Evolutionary conservation across 1,284 basidiomycete genomes (phyloP).

Genomic region (Microstroma glucosiphilum): DNA sequence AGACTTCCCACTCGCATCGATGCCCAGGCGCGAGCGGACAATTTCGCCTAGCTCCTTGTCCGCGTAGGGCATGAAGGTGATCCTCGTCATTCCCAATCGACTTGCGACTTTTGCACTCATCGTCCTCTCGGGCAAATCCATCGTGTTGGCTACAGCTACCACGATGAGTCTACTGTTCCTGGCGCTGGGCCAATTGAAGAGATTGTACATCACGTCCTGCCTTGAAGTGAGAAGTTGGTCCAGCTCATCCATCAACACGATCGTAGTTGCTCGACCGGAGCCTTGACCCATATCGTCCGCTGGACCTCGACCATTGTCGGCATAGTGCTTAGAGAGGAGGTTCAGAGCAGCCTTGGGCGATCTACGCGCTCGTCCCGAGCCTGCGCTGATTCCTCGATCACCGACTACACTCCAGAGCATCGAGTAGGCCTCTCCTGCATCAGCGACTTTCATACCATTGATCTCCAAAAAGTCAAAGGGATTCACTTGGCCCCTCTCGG

Average conservation of each 20-base stretch:
- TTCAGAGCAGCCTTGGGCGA: conserved; percentile 36
- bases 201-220: conserved; percentile 97
- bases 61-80: conserved; percentile 89
- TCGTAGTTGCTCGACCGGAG: conserved; percentile 56
- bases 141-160: conserved; percentile 94
- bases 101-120: conserved; percentile 87
- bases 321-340: conserved; percentile 32
- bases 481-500: conserved; percentile 65
- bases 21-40: conserved; percentile 67
- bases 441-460: conserved; percentile 70
- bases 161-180: conserved; percentile 81
- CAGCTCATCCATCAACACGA: conserved; percentile 95
- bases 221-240: conserved; percentile 92
- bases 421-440: conserved; percentile 43
- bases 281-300: conserved; percentile 19
- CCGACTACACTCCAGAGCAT: conserved; percentile 40
- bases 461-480: conserved; percentile 97
- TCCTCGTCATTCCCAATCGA: conserved; percentile 87
- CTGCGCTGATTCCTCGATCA: background rate
- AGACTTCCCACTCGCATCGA: conserved; percentile 17
- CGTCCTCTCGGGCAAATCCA: conserved; percentile 91
- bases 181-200: conserved; percentile 98
- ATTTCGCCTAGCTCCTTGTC: conserved; percentile 76
- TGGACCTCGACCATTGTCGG: conserved; percentile 13
- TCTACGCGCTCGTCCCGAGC: conserved; percentile 15